Percentiles rank a stretch among this genome's conserved stretches.
Evolutionary conservation across 306 rosid species (phyloP).

Genomic region (Hippophae tibetana): DNA sequence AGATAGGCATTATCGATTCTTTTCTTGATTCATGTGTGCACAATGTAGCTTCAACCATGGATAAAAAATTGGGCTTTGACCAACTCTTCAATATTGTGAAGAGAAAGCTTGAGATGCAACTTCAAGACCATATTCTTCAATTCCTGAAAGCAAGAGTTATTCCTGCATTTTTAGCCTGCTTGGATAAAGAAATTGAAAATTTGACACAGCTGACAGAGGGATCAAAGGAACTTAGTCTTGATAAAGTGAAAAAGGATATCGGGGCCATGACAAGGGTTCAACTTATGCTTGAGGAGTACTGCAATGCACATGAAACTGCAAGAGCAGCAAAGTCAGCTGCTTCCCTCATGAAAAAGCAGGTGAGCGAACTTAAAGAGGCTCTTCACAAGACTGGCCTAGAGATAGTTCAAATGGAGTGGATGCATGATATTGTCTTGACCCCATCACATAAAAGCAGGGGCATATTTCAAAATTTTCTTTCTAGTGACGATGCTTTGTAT

Average conservation of each 20-base stretch:
- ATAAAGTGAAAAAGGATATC: conserved; percentile 44
- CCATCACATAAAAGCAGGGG: conserved; percentile 57
- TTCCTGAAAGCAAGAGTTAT: conserved; percentile 66
- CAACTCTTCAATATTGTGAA: conserved; percentile 64
- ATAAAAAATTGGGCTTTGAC: conserved; percentile 84
- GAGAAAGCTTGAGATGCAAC: conserved; percentile 81
- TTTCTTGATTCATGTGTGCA: conserved; percentile 78
- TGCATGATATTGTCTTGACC: conserved; percentile 53
- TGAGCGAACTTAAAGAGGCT: conserved; percentile 68
- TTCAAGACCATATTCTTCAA: conserved; percentile 55
- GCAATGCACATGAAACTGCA: conserved; percentile 88
- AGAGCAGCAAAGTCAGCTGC: conserved; percentile 85
- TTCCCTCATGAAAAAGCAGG: conserved; percentile 63
- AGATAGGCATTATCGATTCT: conserved; percentile 68
- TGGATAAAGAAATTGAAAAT: conserved; percentile 64
- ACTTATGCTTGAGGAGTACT: conserved; percentile 77
- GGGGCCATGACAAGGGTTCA: conserved; percentile 52
- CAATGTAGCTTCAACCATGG: conserved; percentile 76
- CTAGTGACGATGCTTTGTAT: conserved; percentile 55
- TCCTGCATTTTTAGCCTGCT: conserved; percentile 60
- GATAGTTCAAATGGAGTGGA: conserved; percentile 88
- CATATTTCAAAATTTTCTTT: conserved; percentile 50
- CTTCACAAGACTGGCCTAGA: conserved; percentile 68
- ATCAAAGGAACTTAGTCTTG: conserved; percentile 37
- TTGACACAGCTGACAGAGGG: conserved; percentile 57